These are phyloP conservation scores for Tricholoma sp. DNA, from an alignment of 768 basidiomycete genomes.

Conservation along the genomic window DNA sequence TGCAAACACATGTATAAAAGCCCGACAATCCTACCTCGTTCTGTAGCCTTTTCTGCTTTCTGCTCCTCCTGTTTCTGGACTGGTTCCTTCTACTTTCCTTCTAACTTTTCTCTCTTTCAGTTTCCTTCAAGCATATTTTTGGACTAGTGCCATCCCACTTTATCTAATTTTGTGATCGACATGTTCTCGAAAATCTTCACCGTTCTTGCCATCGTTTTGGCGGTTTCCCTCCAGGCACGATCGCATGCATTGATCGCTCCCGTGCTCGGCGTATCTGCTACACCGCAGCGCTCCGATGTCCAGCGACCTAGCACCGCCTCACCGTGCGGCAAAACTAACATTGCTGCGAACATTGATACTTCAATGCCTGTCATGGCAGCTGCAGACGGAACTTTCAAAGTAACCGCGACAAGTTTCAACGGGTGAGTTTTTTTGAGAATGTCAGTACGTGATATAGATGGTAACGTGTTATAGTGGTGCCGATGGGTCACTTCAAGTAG, in stretches of 20 bases:
- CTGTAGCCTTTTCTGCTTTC: neutral
- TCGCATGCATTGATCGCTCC: slow-evolving; percentile 33
- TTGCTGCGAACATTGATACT: slow-evolving; percentile 33
- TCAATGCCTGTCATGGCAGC: slow-evolving; percentile 32
- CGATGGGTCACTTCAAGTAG: slow-evolving; percentile 46
- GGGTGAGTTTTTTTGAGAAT: slow-evolving; percentile 21
- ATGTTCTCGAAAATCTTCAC: slow-evolving; percentile 13
- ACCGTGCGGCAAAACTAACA: slow-evolving; percentile 40
- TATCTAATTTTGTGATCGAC: neutral
- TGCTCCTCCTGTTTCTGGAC: slow-evolving; percentile 11
- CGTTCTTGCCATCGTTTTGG: slow-evolving; percentile 5
- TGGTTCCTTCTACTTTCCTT: slow-evolving; percentile 13
- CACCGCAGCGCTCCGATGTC: slow-evolving; percentile 26
- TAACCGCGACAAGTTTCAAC: slow-evolving; percentile 42
- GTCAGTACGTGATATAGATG: neutral
- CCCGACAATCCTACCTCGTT: neutral
- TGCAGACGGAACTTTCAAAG: slow-evolving; percentile 38
- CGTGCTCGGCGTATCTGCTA: slow-evolving; percentile 32
- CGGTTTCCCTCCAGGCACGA: slow-evolving; percentile 8
- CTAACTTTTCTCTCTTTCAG: slow-evolving; percentile 3
- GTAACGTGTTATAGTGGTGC: slow-evolving; percentile 22
- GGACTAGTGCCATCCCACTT: neutral
- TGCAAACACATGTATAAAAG: neutral
- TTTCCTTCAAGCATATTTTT: neutral
- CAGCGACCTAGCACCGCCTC: slow-evolving; percentile 13